A percentile compares a stretch with the other conserved stretches of the same genome.
Conservation (phyloP, 768 basidiomycete genomes). For the Trametopsis cervina region DNA sequence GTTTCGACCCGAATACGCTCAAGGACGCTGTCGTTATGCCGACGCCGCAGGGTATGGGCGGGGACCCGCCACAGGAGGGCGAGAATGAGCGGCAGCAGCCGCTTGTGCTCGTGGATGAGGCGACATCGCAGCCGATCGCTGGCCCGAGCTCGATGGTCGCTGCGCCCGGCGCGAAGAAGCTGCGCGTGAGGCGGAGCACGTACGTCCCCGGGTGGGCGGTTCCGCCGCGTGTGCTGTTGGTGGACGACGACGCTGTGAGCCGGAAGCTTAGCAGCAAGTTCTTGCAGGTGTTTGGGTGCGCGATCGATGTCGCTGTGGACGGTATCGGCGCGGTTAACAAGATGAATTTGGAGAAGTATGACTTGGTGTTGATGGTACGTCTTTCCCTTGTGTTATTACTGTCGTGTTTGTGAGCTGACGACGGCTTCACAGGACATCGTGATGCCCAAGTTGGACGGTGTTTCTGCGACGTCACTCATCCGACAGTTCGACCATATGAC, state of each 20-base stretch:
- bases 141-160: slow-evolving; percentile 76
- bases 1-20: slow-evolving; percentile 38
- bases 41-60: slow-evolving; percentile 22
- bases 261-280: slow-evolving; percentile 86
- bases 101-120: neutral
- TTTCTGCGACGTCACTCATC: slow-evolving; percentile 87
- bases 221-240: slow-evolving; percentile 83
- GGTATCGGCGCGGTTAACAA: slow-evolving; percentile 88
- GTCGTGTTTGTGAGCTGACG: slow-evolving; percentile 17
- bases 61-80: slow-evolving; percentile 20
- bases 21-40: slow-evolving; percentile 21
- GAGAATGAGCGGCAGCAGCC: slow-evolving; percentile 13
- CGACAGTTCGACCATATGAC: slow-evolving; percentile 92
- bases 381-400: slow-evolving; percentile 31
- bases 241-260: slow-evolving; percentile 94
- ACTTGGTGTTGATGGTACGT: slow-evolving; percentile 88
- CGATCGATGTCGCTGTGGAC: slow-evolving; percentile 90
- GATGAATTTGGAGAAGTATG: slow-evolving; percentile 96
- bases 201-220: slow-evolving; percentile 84
- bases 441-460: slow-evolving; percentile 85
- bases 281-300: slow-evolving; percentile 90
- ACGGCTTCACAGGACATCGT: slow-evolving; percentile 73
- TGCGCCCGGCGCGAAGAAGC: slow-evolving; percentile 50
- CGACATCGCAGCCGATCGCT: slow-evolving; percentile 2
- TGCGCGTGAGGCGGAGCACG: slow-evolving; percentile 63